Base-by-base conservation (phyloP, 768 basidiomycete species). In the Lactarius quietus region DNA sequence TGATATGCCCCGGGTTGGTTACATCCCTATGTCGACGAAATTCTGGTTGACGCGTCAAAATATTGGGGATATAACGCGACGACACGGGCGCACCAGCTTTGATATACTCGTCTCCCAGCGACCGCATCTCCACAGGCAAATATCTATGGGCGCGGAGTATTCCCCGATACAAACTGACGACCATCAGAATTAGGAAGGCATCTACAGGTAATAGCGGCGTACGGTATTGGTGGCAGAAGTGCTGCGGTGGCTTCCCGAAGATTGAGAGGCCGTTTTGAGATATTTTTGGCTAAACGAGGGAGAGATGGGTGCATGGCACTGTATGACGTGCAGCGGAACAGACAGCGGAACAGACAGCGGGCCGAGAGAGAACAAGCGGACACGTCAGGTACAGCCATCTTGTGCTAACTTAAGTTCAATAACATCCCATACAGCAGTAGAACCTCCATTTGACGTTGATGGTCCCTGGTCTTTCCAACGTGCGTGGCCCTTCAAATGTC, bases 1-100 rank as follows among this genome's bases (percentile, higher is more conserved):
- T 96, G 67, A 98, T 86, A 74, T 98, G 87, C 9, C 88, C 81
- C 3, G 94, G 92, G 76, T 98, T 98, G 26, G 87, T 87, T 14
- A 87, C 84, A 28, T 83, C 79, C 70, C 79, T 85, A 69, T 97
- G 95, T 54, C 90, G 80, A 8, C 90, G 86, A 76, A 97, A 98
- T 76, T 99, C 96, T 93, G 66, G 26, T n/a, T 53, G 18, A 39
- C 14, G 56, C 18, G 9, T 48, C 53, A 55, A 20, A 54, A 54
- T 29, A 20, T 20, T 52, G 7, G 26, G 23, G 51, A 52, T 17
- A 14, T 29, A n/a, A 33, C 3, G 26, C 51, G 3, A 51, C 59
- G 12, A 60, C 33, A 33, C 3, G 28, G 7, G 53, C 70, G 12
- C 68, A 76, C 74, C 74, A 26, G 70, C 68, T 70, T 82, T 82